Base-by-base conservation (phyloP, 2,329 filamentous ascomycete species). In the Dactylonectria macrodidyma region DNA sequence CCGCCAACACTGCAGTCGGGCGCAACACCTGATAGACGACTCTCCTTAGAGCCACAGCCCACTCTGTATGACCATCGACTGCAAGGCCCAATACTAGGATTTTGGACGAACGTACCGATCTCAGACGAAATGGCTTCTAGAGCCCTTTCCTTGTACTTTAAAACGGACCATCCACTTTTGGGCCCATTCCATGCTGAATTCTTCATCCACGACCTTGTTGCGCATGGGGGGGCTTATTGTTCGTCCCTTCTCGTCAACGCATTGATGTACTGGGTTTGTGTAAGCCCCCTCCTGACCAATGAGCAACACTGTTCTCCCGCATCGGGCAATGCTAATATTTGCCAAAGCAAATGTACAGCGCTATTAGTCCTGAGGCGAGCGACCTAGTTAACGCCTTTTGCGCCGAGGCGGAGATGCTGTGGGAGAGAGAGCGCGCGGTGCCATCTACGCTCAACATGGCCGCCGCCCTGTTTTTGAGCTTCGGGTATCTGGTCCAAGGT, bases 231-330 rank as follows among this genome's bases (percentile, higher is more conserved):
- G 16, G 3, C 6, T 11, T 26, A 66, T 22, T 66, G 63, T 30
- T 66, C 63, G 9, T 30, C 63, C 5, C 52, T 66, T 14, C 59
- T 61, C 14, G 58, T 66, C 5, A 61, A 66, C 44, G 59, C 51
- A n/a, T 51, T 66, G 10, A 66, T 66, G 63, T 67, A 64, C 33
- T 67, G 60, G 55, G 65, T 41, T 16, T 67, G 65, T 41, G 65
- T 67, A 63, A 54, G 65, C 24, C 14, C 30, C 38, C 7, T 46
- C 24, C 33, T n/a, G 8, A 11, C n/a, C 33, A 8, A 38, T 22
- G 22, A 24, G 34, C 11, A 55, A 52, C 47, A 3, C 30, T 22
- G 3, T 52, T 52, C 19, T 33, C 6, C 19, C 24, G 16, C 36
- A 19, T 30, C 26, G n/a, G 14, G 5, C 3, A 5, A 38, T 8